These are phyloP conservation scores for Starmerella asiatica DNA, from an alignment of 805 yeast genomes.

Conservation along the genomic window DNA sequence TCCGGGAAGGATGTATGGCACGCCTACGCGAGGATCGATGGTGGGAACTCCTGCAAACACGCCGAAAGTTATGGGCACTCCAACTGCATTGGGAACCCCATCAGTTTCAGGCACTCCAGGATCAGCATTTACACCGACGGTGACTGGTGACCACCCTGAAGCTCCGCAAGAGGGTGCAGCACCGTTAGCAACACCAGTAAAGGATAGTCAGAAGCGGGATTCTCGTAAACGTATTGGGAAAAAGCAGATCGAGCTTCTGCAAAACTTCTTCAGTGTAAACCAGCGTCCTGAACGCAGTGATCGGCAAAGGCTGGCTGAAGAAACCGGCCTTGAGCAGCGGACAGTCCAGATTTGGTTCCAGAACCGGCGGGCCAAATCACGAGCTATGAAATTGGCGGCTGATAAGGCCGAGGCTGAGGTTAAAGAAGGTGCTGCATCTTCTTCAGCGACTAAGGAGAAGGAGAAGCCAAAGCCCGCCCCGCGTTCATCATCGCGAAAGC, in stretches of 20 bases:
- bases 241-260: slow-evolving; percentile 38
- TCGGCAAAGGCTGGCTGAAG: slow-evolving; percentile 53
- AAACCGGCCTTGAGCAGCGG: slow-evolving; percentile 67
- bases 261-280: slow-evolving; percentile 54
- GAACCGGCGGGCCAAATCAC: slow-evolving; percentile 47
- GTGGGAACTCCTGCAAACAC: neutral
- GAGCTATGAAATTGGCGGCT: slow-evolving; percentile 15
- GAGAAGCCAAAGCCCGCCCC: too few species aligned
- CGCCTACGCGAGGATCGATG: neutral
- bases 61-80: neutral
- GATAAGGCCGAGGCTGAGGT: slow-evolving; percentile 9
- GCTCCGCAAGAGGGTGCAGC: neutral
- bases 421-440: slow-evolving; percentile 9
- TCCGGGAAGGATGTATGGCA: neutral
- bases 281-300: slow-evolving; percentile 64
- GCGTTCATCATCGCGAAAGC: too few species aligned
- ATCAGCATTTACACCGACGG: neutral
- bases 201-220: slow-evolving; percentile 11
- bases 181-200: neutral
- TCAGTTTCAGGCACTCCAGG: neutral
- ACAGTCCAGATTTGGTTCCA: slow-evolving; percentile 93
- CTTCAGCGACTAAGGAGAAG: neutral
- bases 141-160: too few species aligned
- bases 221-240: slow-evolving; percentile 23
- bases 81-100: neutral